Evolutionary conservation across 2,329 filamentous ascomycete species (phyloP).

Genomic region (Coniochaeta prunicola): DNA sequence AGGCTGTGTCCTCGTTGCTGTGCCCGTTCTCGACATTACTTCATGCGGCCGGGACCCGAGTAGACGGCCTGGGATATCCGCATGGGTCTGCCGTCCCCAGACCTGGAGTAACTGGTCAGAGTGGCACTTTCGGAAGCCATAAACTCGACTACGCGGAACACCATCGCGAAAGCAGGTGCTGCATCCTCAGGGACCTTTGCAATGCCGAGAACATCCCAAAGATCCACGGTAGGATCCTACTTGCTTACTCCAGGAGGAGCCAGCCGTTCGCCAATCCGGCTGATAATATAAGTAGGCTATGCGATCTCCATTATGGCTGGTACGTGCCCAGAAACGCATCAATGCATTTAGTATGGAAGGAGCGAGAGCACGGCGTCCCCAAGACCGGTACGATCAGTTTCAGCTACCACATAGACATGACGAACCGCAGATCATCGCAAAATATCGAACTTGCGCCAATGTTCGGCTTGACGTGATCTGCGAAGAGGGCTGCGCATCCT

Average conservation of each 20-base stretch:
- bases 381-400: neutral
- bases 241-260: neutral
- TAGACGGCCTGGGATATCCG: neutral
- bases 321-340: slow-evolving; percentile 1
- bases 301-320: neutral
- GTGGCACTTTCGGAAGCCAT: neutral
- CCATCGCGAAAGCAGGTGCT: too few relatives aligned
- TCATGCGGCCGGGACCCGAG: neutral
- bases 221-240: neutral
- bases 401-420: neutral
- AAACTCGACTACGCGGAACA: too few relatives aligned
- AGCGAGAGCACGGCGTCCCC: neutral
- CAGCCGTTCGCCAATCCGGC: neutral
- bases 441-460: neutral
- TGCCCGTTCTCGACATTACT: neutral
- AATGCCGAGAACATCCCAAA: neutral
- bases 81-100: neutral
- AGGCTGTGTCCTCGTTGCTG: neutral
- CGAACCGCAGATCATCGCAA: neutral
- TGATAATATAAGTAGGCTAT: neutral
- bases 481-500: neutral
- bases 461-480: neutral
- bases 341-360: neutral
- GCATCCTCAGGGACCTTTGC: neutral
- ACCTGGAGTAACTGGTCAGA: neutral